Base-by-base conservation (phyloP, 441 rosid species). In the Gossypium aridum region DNA sequence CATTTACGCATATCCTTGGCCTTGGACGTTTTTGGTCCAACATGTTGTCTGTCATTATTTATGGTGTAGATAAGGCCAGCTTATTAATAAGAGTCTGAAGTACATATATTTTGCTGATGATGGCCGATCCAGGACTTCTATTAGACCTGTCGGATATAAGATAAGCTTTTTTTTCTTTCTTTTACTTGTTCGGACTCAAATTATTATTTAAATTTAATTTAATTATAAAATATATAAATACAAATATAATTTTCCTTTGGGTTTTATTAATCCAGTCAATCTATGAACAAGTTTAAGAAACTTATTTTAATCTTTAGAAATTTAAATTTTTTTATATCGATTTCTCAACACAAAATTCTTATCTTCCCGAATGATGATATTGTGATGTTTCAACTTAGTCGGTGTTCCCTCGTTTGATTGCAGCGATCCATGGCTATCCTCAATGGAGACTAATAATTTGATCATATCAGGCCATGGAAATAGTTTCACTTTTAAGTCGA, bases 351-450 rank as follows among this genome's bases (percentile, higher is more conserved):
- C 9, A 68, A 20, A 25, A 3, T 12, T 14, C 19, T 45, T n/a
- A 13, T 57, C 62, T 17, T 64, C 69, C 14, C 19, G 9, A 25
- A 8, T 12, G 53, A 4, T 17, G 28, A 37, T 22, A 34, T 9
- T 17, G 51, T 43, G 19, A 64, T 17, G 9, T 34, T 37, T 37
- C 3, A 17, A 37, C 57, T 67, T 3, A 37, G 7, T 64, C 12
- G 26, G 53, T 25, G 55, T 45, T 19, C 49, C 17, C 25, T 5
- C 49, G 2, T 55, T 61, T 75, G 65, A 80, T 72, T 65, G 79
- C 91, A 89, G 97, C 64, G 81, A 72, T 73, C 78, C 86, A 25
- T 81, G 86, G 90, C 65, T 87, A 77, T 78, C 87, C 47, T 81
- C 89, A 67, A 75, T 64, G 76, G 86, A 79, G 81, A 70, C 79